Evolutionary conservation across 1,139 yeast species (phyloP).

Genomic region (Debaryomyces nepalensis): DNA sequence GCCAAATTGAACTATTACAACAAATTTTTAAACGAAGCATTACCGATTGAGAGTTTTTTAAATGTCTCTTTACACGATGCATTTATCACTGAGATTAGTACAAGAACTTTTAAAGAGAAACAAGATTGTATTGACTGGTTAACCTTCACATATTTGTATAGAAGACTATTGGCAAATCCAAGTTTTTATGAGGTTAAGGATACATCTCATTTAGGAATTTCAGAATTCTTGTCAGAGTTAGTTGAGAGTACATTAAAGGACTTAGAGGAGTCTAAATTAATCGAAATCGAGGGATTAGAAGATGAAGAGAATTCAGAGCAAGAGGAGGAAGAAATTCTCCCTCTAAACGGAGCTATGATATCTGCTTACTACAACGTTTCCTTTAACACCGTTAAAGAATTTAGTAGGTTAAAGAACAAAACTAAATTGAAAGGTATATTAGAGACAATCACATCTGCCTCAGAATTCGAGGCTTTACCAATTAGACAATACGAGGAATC

Average conservation of each 20-base stretch:
- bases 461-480: slow-evolving; percentile 70
- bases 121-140: slow-evolving; percentile 94
- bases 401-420: slow-evolving; percentile 55
- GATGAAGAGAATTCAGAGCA: slow-evolving; percentile 38
- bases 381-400: slow-evolving; percentile 66
- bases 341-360: slow-evolving; percentile 74
- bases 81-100: slow-evolving; percentile 71
- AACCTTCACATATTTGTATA: slow-evolving; percentile 80
- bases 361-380: slow-evolving; percentile 74
- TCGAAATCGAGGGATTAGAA: slow-evolving; percentile 58
- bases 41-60: slow-evolving; percentile 84
- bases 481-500: slow-evolving; percentile 63
- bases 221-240: slow-evolving; percentile 80
- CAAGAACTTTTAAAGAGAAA: slow-evolving; percentile 63
- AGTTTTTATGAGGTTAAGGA: slow-evolving; percentile 82
- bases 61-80: slow-evolving; percentile 64
- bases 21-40: slow-evolving; percentile 70
- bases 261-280: slow-evolving; percentile 60
- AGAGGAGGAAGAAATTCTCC: slow-evolving; percentile 51
- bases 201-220: slow-evolving; percentile 67
- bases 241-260: slow-evolving; percentile 77
- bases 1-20: slow-evolving; percentile 66
- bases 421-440: slow-evolving; percentile 66
- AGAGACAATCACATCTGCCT: slow-evolving; percentile 67
- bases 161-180: slow-evolving; percentile 81